phyloP scores from a whole-genome alignment of 257 asterid species.

The Ilex asprella region DNA sequence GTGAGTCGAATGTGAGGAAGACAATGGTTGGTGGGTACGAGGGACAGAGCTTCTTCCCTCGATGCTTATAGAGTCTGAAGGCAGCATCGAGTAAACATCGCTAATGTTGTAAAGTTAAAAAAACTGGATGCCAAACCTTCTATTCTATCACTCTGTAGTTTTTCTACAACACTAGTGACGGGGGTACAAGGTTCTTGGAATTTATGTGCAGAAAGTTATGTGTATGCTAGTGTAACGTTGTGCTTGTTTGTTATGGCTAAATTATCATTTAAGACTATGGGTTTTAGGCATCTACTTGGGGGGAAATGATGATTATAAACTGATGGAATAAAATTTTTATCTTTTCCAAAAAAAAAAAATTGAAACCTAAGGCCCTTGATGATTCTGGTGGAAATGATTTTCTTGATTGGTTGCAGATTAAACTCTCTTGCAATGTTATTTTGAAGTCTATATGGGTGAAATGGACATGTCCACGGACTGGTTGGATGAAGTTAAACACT shows the following conservation, averaged over 20 bases:
- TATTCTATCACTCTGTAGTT: conserved; percentile 3
- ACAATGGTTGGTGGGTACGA: neutral
- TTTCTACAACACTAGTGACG: conserved; percentile 13
- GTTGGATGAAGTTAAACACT: too few relatives aligned
- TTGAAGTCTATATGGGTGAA: too few relatives aligned
- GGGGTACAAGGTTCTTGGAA: conserved; percentile 7
- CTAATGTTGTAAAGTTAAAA: conserved; percentile 28
- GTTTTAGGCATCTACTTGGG: too few relatives aligned
- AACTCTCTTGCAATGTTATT: too few relatives aligned
- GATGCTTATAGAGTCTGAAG: conserved; percentile 51
- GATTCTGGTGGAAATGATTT: too few relatives aligned
- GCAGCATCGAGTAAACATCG: conserved; percentile 21
- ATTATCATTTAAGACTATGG: too few relatives aligned
- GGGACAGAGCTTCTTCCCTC: conserved; percentile 77
- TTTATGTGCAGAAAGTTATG: conserved; percentile 24
- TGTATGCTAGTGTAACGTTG: conserved; percentile 21
- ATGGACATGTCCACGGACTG: too few relatives aligned
- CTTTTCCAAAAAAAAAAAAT: too few relatives aligned
- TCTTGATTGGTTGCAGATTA: too few relatives aligned
- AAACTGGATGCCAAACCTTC: conserved; percentile 26
- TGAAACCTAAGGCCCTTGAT: too few relatives aligned
- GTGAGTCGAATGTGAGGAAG: conserved; percentile 23
- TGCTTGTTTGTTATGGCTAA: neutral
- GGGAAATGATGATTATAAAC: too few relatives aligned
- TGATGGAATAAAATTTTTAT: too few relatives aligned